Conservation (phyloP, 768 basidiomycete species). For the Lactarius sp. region DNA sequence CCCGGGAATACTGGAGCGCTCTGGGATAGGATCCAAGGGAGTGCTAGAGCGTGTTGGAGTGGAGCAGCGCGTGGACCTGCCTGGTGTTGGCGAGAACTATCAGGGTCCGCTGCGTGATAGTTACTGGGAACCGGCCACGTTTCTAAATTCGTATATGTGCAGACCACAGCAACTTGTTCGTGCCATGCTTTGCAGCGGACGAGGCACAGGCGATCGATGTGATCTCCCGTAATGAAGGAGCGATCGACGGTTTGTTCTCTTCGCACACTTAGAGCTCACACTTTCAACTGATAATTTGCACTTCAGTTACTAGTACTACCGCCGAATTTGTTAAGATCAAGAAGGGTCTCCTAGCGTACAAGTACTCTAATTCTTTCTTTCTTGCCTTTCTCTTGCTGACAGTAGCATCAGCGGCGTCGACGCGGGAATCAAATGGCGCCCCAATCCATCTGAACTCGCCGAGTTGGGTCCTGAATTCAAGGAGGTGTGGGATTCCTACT, state of each 20-base stretch:
- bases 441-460: slow-evolving; percentile 25
- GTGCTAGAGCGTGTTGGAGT: slow-evolving; percentile 33
- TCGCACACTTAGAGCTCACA: not conserved
- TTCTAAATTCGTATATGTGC: not conserved
- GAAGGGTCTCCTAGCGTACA: slow-evolving; percentile 48
- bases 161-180: slow-evolving; percentile 24
- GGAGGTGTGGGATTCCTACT: slow-evolving; percentile 27
- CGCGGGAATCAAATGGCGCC: slow-evolving; percentile 28
- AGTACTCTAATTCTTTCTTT: slow-evolving; percentile 39
- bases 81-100: slow-evolving; percentile 42
- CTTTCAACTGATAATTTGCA: not conserved
- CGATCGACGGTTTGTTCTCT: slow-evolving; percentile 23
- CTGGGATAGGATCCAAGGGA: slow-evolving; percentile 37
- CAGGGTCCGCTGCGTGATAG: slow-evolving; percentile 30
- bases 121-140: not conserved
- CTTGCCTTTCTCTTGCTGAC: not conserved
- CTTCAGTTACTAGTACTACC: slow-evolving; percentile 34
- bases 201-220: slow-evolving; percentile 27
- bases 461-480: slow-evolving; percentile 29
- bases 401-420: slow-evolving; percentile 24
- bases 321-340: slow-evolving; percentile 37
- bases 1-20: slow-evolving; percentile 51
- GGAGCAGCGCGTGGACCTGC: slow-evolving; percentile 34
- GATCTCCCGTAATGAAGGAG: slow-evolving; percentile 21
- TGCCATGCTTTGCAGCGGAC: slow-evolving; percentile 19